Percentiles rank a stretch among this genome's conserved stretches.
Conservation (phyloP, 345 rosid genomes). For the Camelina laxa region DNA sequence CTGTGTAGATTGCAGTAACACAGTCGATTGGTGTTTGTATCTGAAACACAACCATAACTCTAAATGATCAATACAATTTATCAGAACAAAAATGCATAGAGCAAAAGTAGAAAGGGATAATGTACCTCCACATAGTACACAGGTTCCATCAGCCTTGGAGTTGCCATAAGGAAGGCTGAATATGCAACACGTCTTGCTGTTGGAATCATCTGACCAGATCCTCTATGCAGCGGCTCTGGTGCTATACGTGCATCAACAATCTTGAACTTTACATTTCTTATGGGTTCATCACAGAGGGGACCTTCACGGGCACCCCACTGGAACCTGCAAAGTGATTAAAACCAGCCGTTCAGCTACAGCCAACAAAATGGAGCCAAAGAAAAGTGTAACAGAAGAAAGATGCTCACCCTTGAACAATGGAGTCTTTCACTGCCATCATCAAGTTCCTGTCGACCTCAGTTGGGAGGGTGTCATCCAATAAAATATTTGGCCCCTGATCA, state of each 20-base stretch:
- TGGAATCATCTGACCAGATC: constrained; percentile 98
- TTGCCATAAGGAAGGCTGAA: constrained; percentile 95
- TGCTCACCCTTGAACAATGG: constrained; percentile 89
- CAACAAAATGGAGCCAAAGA: constrained; percentile 25
- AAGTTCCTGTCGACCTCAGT: constrained; percentile 91
- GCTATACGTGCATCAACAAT: constrained; percentile 98
- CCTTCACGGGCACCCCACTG: constrained; percentile 99
- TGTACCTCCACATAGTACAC: constrained; percentile 97
- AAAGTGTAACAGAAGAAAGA: constrained; percentile 26
- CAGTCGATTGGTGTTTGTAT: constrained; percentile 98
- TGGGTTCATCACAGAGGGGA: constrained; percentile 97
- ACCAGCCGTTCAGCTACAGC: constrained; percentile 21
- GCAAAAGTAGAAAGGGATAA: constrained; percentile 12
- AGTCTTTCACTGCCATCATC: constrained; percentile 85
- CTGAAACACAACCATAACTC: constrained; percentile 50
- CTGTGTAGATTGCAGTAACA: constrained; percentile 93
- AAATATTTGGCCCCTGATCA: constrained; percentile 86
- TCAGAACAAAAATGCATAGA: background rate
- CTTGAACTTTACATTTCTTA: constrained; percentile 94
- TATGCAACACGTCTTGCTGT: constrained; percentile 92
- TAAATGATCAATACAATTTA: background rate
- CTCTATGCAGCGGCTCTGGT: constrained; percentile 84
- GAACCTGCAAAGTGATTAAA: constrained; percentile 55
- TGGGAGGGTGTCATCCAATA: constrained; percentile 93
- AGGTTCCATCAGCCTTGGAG: constrained; percentile 98